Conservation (phyloP, 129 eudicot genomes). For the Daucus carota region DH1_v3.0 NC_030387.2:40876501-40877000, state of each 20-base stretch:
- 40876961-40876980: background rate
- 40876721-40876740: constrained; percentile 86
- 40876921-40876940: constrained; percentile 91
- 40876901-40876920: constrained; percentile 90
- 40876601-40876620: constrained; percentile 30
- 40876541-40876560: constrained; percentile 43
- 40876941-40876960: constrained; percentile 19
- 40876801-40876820: background rate
- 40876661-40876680: constrained; percentile 47
- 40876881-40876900: constrained; percentile 72
- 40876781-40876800: background rate
- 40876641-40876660: constrained; percentile 66
- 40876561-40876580: constrained; percentile 45
- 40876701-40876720: constrained; percentile 71
- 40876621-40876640: constrained; percentile 63
- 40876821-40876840: constrained; percentile 31
- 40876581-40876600: constrained; percentile 37
- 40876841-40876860: constrained; percentile 75
- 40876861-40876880: constrained; percentile 69
- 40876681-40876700: constrained; percentile 75
- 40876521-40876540: constrained; percentile 91
- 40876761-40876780: background rate
- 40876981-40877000: constrained; percentile 35
- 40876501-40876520: constrained; percentile 81
- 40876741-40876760: constrained; percentile 15